These are phyloP conservation scores for Avena atlantica DNA, from an alignment of 176 grass and related monocot genomes.

Conservation along the genomic window DNA sequence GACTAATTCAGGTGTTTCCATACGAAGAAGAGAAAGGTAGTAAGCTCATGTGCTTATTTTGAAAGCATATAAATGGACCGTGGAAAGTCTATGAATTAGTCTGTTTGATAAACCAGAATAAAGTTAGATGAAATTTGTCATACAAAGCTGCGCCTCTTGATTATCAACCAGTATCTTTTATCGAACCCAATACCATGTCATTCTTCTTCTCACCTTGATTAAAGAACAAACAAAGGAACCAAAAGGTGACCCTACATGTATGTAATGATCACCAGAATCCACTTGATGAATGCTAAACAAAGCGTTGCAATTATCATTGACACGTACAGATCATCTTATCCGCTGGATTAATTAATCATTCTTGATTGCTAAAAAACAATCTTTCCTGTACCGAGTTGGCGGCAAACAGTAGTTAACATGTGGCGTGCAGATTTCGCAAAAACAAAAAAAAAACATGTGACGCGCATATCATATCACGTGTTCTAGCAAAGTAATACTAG, in stretches of 20 bases:
- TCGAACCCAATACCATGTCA: background rate
- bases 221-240: background rate
- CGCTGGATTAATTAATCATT: background rate
- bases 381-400: background rate
- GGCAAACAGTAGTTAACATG: background rate
- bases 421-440: background rate
- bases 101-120: background rate
- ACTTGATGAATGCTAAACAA: slow-evolving; percentile 12
- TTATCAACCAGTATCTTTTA: background rate
- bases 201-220: background rate
- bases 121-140: background rate
- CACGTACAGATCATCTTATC: background rate
- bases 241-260: background rate
- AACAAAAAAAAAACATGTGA: too few species aligned
- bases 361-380: background rate
- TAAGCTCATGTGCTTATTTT: background rate
- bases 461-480: background rate
- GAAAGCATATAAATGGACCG: background rate
- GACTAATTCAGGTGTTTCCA: too few species aligned
- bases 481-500: background rate
- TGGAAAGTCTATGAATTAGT: background rate
- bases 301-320: background rate
- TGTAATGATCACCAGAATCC: background rate
- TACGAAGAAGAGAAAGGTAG: background rate
- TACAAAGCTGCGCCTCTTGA: background rate